Evolutionary conservation across 306 rosid genomes (phyloP).

Genomic region (Cotoneaster glaucophyllus): DNA sequence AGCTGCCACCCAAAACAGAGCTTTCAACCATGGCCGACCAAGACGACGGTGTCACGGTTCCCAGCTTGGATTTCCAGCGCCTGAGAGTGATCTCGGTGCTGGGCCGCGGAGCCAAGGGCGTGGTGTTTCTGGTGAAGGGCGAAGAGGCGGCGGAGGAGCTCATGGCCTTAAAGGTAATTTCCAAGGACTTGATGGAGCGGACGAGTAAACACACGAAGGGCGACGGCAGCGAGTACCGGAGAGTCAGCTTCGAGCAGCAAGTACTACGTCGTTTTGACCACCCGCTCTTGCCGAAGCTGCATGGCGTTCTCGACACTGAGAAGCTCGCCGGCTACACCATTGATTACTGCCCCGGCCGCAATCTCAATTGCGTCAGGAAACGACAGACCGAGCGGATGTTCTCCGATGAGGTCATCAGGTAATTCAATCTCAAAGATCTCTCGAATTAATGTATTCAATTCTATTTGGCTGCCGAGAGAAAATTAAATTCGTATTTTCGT

Average conservation of each 20-base stretch:
- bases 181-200: conserved; percentile 47
- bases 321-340: conserved; percentile 58
- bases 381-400: conserved; percentile 65
- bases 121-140: conserved; percentile 54
- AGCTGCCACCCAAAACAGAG: background rate
- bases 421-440: background rate
- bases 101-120: conserved; percentile 97
- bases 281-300: conserved; percentile 59
- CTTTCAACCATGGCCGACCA: conserved; percentile 24
- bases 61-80: conserved; percentile 33
- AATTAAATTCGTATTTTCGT: background rate
- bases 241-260: conserved; percentile 67
- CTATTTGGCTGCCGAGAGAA: background rate
- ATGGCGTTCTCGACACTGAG: conserved; percentile 52
- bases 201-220: conserved; percentile 17
- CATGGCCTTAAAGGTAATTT: conserved; percentile 67
- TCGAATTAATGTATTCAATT: background rate
- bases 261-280: conserved; percentile 58
- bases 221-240: conserved; percentile 29
- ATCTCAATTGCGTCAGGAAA: conserved; percentile 50
- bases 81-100: conserved; percentile 55
- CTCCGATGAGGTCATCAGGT: conserved; percentile 74
- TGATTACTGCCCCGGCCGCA: conserved; percentile 80
- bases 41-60: background rate
- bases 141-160: conserved; percentile 16